A percentile compares a stretch with the other conserved stretches of the same genome.
Conservation (phyloP, 371 early-diverging fungal genomes). For the Zychaea mexicana region DNA sequence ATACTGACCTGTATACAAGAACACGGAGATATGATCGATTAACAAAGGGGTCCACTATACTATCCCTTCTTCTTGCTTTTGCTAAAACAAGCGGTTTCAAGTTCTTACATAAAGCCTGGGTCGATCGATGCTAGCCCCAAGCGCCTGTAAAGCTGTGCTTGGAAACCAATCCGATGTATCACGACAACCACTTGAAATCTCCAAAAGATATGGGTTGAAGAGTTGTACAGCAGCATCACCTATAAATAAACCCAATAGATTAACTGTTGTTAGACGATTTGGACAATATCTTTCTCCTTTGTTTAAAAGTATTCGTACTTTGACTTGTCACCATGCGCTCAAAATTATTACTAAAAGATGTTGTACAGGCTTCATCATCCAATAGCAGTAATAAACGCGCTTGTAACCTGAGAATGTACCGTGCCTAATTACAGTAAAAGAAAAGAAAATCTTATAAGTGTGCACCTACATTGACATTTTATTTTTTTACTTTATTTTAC, state of each 20-base stretch:
- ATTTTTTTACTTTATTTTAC: not conserved
- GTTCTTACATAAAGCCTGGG: not conserved
- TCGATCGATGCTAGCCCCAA: not conserved
- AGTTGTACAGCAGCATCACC: not conserved
- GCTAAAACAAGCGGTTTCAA: not conserved
- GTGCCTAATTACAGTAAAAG: not conserved
- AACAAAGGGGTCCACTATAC: no score
- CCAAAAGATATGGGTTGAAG: not conserved
- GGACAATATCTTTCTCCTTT: no score
- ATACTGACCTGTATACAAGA: constrained; percentile 29
- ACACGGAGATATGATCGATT: no score
- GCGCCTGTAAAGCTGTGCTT: not conserved
- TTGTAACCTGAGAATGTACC: not conserved
- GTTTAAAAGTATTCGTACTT: not conserved
- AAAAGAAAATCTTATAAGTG: not conserved
- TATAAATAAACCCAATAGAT: not conserved
- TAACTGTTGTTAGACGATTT: no score
- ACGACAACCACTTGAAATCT: not conserved
- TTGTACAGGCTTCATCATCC: not conserved
- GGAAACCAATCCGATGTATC: constrained; percentile 5
- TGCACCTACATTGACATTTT: not conserved
- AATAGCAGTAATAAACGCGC: not conserved
- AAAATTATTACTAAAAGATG: not conserved
- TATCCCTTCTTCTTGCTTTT: no score
- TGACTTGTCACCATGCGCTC: not conserved